Conservation (phyloP, 2,329 filamentous ascomycete genomes). For the Aspergillus novoparasiticus region DNA sequence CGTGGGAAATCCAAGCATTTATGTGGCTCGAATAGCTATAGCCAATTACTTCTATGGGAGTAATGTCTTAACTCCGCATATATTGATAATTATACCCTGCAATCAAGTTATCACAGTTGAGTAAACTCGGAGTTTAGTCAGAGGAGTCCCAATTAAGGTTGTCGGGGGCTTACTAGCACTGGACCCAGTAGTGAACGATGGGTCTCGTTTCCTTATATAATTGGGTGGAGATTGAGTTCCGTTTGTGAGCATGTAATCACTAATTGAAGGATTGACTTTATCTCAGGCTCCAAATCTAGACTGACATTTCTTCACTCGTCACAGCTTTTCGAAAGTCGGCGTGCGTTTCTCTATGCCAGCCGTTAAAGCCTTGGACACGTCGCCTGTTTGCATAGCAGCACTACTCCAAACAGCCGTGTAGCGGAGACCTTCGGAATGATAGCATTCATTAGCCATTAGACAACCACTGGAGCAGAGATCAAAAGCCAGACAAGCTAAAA, state of each 20-base stretch:
- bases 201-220: not conserved
- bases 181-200: not conserved
- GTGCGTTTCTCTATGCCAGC: constrained; percentile 77
- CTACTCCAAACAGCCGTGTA: constrained; percentile 91
- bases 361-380: constrained; percentile 73
- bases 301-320: not conserved
- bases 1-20: not conserved
- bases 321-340: constrained; percentile 87
- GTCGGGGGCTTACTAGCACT: not conserved
- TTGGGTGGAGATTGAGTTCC: not conserved
- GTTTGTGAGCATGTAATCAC: not conserved
- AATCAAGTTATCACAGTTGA: not conserved
- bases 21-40: not conserved
- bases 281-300: not conserved
- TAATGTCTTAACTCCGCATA: too few species aligned
- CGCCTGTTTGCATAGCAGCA: constrained; percentile 76
- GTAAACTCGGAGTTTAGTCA: not conserved
- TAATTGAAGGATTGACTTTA: not conserved
- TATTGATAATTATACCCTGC: too few species aligned
- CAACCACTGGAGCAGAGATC: not conserved
- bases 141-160: not conserved
- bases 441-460: not conserved
- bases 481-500: not conserved
- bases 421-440: constrained; percentile 59
- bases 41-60: too few species aligned